Conservation (phyloP, 1,139 yeast species). For the Geotrichum reessii region DNA sequence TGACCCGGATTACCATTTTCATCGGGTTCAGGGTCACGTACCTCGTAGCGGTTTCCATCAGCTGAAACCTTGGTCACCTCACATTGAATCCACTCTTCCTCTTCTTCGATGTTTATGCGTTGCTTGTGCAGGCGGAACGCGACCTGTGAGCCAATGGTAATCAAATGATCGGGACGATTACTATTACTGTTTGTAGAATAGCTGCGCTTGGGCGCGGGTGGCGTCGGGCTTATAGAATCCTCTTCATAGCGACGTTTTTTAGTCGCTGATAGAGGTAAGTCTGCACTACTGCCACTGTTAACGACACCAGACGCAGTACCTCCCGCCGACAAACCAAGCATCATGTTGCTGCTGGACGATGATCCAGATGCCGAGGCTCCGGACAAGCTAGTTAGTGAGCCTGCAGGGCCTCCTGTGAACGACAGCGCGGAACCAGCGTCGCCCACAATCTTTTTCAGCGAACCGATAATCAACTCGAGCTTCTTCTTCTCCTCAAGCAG, state of each 20-base stretch:
- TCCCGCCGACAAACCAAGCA: conserved; percentile 1
- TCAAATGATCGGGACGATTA: conserved; percentile 3
- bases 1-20: conserved; percentile 88
- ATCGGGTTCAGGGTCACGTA: conserved; percentile 96
- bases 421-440: conserved; percentile 7
- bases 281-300: neutral
- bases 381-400: neutral
- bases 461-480: conserved; percentile 14
- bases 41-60: conserved; percentile 72
- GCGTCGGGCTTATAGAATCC: conserved; percentile 7
- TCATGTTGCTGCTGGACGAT: neutral
- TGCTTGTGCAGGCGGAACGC: conserved; percentile 62
- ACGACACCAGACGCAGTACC: neutral
- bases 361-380: neutral
- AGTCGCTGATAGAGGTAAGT: neutral
- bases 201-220: neutral
- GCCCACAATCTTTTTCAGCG: conserved; percentile 16
- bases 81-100: conserved; percentile 95
- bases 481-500: conserved; percentile 17
- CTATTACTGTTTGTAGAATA: conserved; percentile 4
- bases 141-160: conserved; percentile 66
- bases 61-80: conserved; percentile 71
- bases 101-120: conserved; percentile 50
- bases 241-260: conserved; percentile 1
- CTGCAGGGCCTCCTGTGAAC: neutral